Base-by-base conservation (phyloP, 495 filamentous ascomycete species). In the Rhypophila decipiens region DNA sequence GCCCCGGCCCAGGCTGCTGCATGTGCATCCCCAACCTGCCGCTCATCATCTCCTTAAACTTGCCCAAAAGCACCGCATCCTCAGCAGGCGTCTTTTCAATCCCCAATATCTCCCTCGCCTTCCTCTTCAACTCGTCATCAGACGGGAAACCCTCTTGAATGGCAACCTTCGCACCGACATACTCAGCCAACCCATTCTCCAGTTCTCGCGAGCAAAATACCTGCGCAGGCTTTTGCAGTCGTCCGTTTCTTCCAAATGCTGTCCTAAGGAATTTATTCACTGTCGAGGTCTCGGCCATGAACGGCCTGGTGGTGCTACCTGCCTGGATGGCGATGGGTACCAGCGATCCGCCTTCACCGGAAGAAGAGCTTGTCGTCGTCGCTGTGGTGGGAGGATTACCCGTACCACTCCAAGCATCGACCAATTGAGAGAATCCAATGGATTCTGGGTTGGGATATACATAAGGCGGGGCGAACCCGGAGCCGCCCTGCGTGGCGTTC, bases 121-220 rank as follows among this genome's bases (percentile, higher is more conserved):
- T 52, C 11, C 55, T 51, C 18, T 61, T 52, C 4, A 79, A 50
- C 5, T 45, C 47, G 2, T 69, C 65, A 41, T 76, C 71, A n/a
- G 17, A 36, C 0, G 76, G 76, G 41, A 68, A 70, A 18, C 10
- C 39, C 11, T 37, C 49, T 0, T 39, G 34, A 5, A 44, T 44
- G 2, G 42, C 39, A 8, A 69, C 44, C 49, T 66, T 59, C 0
- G 34, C 41, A 5, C 51, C 50, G 24, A 73, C 70, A 50, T 69
- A 75, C 34, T 66, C 64, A 5, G 51, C 60, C 19, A 79, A 51
- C 12, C 66, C 72, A 21, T 34, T 53, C 57, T 79, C 75, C 5
- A 79, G 62, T 50, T 77, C 75, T 4, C 74, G 58, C 33, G 73
- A 75, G 55, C 74, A 77, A 49, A 79, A 79, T 0, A 79, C 66